Evolutionary conservation across 192 early-diverging fungal genomes (phyloP).

Genomic region (Phycomyces nitens): DNA sequence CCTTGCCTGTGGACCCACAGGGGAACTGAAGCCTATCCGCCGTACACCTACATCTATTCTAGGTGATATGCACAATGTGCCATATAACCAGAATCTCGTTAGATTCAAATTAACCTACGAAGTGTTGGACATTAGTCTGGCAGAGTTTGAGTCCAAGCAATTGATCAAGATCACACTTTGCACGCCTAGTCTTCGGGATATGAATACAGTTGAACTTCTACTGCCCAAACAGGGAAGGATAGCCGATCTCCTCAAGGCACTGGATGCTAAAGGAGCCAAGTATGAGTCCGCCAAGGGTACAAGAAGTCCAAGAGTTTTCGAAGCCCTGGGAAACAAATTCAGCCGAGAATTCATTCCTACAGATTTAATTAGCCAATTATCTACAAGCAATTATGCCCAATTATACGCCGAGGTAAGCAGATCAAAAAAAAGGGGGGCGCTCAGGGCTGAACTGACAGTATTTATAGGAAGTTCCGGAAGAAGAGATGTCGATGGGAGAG

Average conservation of each 20-base stretch:
- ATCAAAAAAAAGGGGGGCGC: background rate
- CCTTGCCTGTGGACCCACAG: slow-evolving; percentile 31
- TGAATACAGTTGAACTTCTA: slow-evolving; percentile 56
- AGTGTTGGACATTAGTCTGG: slow-evolving; percentile 72
- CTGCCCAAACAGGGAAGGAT: slow-evolving; percentile 57
- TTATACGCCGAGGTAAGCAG: slow-evolving; percentile 56
- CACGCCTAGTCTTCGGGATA: slow-evolving; percentile 64
- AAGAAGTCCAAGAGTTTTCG: slow-evolving; percentile 55
- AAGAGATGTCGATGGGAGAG: slow-evolving; percentile 34
- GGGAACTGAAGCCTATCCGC: slow-evolving; percentile 18
- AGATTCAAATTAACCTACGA: slow-evolving; percentile 67
- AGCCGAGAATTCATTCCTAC: slow-evolving; percentile 34
- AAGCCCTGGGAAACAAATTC: slow-evolving; percentile 49
- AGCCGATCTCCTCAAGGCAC: slow-evolving; percentile 44
- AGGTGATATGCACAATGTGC: background rate
- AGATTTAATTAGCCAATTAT: slow-evolving; percentile 47
- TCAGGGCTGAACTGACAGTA: background rate
- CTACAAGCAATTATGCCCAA: slow-evolving; percentile 26
- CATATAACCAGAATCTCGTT: background rate
- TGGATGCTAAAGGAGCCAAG: slow-evolving; percentile 49
- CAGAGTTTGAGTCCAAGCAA: slow-evolving; percentile 81
- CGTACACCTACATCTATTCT: slow-evolving; percentile 6
- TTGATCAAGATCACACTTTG: slow-evolving; percentile 66
- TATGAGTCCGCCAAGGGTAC: slow-evolving; percentile 35
- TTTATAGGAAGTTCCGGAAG: slow-evolving; percentile 42